A percentile compares a stretch with the other conserved stretches of the same genome.
Conservation (phyloP, 2,329 filamentous ascomycete genomes). For the Leptographium galeiforme region DNA sequence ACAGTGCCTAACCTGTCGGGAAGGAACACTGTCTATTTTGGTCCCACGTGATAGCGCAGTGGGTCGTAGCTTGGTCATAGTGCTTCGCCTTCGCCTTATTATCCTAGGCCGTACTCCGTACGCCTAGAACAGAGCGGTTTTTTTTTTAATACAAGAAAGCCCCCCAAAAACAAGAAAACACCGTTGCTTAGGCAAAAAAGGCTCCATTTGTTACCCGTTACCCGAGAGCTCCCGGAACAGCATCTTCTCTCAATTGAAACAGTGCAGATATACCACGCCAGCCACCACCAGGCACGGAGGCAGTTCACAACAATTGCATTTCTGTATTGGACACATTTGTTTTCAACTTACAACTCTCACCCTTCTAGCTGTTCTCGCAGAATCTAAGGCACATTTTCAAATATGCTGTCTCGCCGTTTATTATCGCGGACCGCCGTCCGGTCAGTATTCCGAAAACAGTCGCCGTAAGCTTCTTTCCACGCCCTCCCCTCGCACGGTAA, state of each 20-base stretch:
- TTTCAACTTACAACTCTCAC: neutral
- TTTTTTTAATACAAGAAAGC: neutral
- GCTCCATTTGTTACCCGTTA: conserved; percentile 7
- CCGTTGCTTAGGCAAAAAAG: neutral
- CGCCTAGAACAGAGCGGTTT: neutral
- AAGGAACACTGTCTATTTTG: no score
- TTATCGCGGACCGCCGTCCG: conserved; percentile 44
- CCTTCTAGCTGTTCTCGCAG: neutral
- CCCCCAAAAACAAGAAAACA: neutral
- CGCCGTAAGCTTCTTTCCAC: conserved; percentile 6
- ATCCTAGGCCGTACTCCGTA: neutral
- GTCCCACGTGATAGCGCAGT: no score
- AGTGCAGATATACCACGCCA: neutral
- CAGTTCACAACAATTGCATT: neutral
- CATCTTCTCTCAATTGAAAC: neutral
- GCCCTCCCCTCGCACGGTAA: conserved; percentile 1
- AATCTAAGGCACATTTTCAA: conserved; percentile 11
- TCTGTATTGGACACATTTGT: neutral
- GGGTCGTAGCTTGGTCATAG: no score
- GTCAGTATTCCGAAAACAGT: conserved; percentile 34
- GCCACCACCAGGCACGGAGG: neutral
- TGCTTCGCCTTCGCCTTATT: no score
- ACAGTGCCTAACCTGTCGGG: no score
- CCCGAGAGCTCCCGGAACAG: conserved; percentile 10
- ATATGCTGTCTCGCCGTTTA: conserved; percentile 48